Base-by-base conservation (phyloP, 208 protist genomes). In the Borovskyia barvae region DNA sequence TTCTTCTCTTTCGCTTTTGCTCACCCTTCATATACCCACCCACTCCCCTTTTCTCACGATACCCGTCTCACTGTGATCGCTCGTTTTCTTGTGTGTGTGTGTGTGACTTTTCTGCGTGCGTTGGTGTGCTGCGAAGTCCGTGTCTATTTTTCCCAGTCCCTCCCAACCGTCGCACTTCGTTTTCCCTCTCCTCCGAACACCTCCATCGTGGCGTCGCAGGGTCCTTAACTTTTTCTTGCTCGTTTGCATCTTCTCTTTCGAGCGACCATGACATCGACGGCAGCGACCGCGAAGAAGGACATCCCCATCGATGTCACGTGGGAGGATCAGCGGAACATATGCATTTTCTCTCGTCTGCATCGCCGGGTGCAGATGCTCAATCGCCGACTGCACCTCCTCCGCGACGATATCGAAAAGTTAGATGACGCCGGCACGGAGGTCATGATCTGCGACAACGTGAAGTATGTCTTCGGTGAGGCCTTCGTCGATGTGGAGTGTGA, bases 311-410 rank as follows among this genome's bases (percentile, higher is more conserved):
- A 91, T 51, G 90, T 97, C 29, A 87, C 85, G 2, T 85, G 82
- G 75, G 89, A 95, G 36, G 92, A 97, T 57, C 92, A 95, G 72
- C 85, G 75, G 20, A 70, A 72, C 45, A 94, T 96, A 52, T 95
- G 86, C 59, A 72, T 76, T 36, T 96, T 97, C 68, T 78, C 82
- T 14, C 74, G 90, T 22, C 50, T 95, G 35, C 77, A 93, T 68
- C 70, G 77, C 0, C 80, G 83, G 7, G 55, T 89, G 25, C 77
- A 83, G 67, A 58, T 89, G 19, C 62, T 95, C 8, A 70, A 66
- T 48, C 60, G 53, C 24, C 66, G 74, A 19, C 54, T 81, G 14
- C 50, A 80, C 26, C 45, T 66, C 22, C 62, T 82, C 4, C 69
- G 72, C 45, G 82, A 89, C 11, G 76, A 88, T 43, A 43, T 93